Base-by-base conservation (phyloP, 2,329 filamentous ascomycete species). In the Rhynchosporium secalis region DNA sequence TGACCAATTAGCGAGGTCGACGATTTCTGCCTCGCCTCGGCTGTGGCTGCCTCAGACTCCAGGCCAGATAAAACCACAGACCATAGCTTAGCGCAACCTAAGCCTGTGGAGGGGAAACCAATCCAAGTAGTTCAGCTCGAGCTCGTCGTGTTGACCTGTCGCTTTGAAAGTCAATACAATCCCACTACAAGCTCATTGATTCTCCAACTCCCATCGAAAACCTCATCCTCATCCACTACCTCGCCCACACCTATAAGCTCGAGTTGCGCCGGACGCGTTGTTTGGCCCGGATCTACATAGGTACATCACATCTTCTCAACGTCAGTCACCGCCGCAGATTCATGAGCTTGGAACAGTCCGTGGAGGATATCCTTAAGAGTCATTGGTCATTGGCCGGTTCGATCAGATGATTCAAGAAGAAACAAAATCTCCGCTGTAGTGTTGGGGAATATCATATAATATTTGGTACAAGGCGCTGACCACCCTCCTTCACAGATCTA, bases 191-290 rank as follows among this genome's bases (percentile, higher is more conserved):
- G 41, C 33, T 60, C 58, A 67, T 66, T 65, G 63, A 67, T 38
- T 33, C 49, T 20, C 56, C 58, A 55, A 58, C 51, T 36, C 40
- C 56, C 55, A 56, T 61, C 60, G 31, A 56, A 41, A 36, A 13
- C 56, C 56, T 48, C 38, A 33, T 20, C 56, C 56, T 48, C 38
- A 33, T 49, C 49, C 46, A 28, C 31, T 55, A 38, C 47, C 57
- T 43, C 52, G 33, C 40, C 26, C 28, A 9, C 60, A 46, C 41
- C 57, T 6, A 45, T 36, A 46, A 51, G 20, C 56, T 60, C 49
- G 62, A 61, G 60, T 55, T 66, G 65, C 65, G 65, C 65, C 61
- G 63, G 61, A 63, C 63, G 64, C 63, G 62, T 65, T 49, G 38
- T 41, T 43, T 62, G 63, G 56, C 54, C 40, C 51, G 60, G 57